These are phyloP conservation scores for Gaeumannomyces sp. DNA, from an alignment of 2,329 filamentous ascomycete genomes.

Conservation along the genomic window DNA sequence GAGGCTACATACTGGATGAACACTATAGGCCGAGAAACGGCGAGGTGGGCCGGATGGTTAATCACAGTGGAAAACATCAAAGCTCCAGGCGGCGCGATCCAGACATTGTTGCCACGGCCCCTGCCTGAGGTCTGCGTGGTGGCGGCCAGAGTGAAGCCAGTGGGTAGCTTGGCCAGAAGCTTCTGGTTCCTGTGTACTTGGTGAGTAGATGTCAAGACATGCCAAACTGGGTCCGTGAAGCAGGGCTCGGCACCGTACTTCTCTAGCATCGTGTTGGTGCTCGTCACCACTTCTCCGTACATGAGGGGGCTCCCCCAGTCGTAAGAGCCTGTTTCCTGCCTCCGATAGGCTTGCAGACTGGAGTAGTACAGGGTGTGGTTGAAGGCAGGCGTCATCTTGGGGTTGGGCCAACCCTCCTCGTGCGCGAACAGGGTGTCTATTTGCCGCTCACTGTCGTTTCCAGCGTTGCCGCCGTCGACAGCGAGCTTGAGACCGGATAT, in stretches of 20 bases:
- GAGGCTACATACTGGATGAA: slow-evolving; percentile 93
- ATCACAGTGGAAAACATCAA: slow-evolving; percentile 86
- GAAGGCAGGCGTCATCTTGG: slow-evolving; percentile 76
- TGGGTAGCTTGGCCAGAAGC: slow-evolving; percentile 68
- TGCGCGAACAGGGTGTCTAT: slow-evolving; percentile 68
- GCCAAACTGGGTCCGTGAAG: neutral
- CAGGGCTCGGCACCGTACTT: slow-evolving; percentile 48
- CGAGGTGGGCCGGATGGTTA: slow-evolving; percentile 71
- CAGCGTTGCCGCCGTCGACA: slow-evolving; percentile 46
- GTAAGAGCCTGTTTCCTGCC: slow-evolving; percentile 46
- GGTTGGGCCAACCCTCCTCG: slow-evolving; percentile 58
- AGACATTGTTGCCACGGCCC: slow-evolving; percentile 86
- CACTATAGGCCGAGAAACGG: slow-evolving; percentile 69
- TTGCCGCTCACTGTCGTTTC: too few relatives aligned
- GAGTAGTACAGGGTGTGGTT: slow-evolving; percentile 75
- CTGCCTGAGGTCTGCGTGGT: slow-evolving; percentile 84
- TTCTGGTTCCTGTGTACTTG: slow-evolving; percentile 58
- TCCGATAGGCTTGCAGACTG: slow-evolving; percentile 62
- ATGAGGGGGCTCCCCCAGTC: slow-evolving; percentile 73
- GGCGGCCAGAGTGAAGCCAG: slow-evolving; percentile 81
- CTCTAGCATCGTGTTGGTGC: slow-evolving; percentile 88
- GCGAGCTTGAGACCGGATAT: slow-evolving; percentile 34
- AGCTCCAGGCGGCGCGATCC: slow-evolving; percentile 82
- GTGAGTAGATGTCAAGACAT: neutral
- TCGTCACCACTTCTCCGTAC: slow-evolving; percentile 89